A percentile compares a stretch with the other conserved stretches of the same genome.
phyloP scores from a whole-genome alignment of 139 green algal genomes.

The Mychonastes homosphaera region DNA sequence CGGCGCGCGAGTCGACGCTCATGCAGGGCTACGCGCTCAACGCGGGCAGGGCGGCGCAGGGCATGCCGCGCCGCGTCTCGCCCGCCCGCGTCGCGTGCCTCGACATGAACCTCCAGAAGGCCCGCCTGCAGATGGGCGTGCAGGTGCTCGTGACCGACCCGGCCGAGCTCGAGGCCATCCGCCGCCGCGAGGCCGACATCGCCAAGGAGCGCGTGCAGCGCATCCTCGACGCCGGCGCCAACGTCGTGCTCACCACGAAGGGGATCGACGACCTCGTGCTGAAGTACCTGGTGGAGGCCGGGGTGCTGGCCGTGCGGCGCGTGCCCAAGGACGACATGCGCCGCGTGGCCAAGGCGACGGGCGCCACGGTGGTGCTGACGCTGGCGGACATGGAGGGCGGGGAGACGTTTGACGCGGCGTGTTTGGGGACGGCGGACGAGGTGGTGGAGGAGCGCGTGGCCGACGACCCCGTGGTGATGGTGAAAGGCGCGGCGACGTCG shows the following conservation, averaged over 20 bases:
- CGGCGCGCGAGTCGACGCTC: conserved; percentile 65
- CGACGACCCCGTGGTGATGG: conserved; percentile 64
- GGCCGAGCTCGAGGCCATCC: conserved; percentile 90
- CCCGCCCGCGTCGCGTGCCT: conserved; percentile 75
- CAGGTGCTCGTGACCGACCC: conserved; percentile 90
- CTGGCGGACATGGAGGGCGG: conserved; percentile 96
- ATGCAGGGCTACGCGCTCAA: conserved; percentile 96
- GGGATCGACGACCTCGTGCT: conserved; percentile 97
- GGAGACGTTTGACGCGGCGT: conserved; percentile 82
- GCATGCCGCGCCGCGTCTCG: conserved; percentile 23
- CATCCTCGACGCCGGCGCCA: conserved; percentile 83
- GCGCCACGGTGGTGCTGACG: conserved; percentile 69
- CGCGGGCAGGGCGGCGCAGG: conserved; percentile 71
- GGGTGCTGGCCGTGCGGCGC: conserved; percentile 53
- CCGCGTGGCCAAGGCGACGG: conserved; percentile 85
- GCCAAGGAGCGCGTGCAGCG: conserved; percentile 89
- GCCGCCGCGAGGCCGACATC: conserved; percentile 89
- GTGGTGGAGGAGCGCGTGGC: conserved; percentile 59
- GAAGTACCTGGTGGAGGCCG: conserved; percentile 99
- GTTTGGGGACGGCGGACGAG: conserved; percentile 54
- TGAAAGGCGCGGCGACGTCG: conserved; percentile 33
- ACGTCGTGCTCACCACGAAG: conserved; percentile 97
- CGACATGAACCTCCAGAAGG: conserved; percentile 92
- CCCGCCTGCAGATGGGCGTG: conserved; percentile 79
- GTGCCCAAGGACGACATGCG: conserved; percentile 95